Evolutionary conservation across 331 rosid genomes (phyloP), one percentile per base, ranked within the genome.

Genomic region (Pyracantha coccinea): DNA sequence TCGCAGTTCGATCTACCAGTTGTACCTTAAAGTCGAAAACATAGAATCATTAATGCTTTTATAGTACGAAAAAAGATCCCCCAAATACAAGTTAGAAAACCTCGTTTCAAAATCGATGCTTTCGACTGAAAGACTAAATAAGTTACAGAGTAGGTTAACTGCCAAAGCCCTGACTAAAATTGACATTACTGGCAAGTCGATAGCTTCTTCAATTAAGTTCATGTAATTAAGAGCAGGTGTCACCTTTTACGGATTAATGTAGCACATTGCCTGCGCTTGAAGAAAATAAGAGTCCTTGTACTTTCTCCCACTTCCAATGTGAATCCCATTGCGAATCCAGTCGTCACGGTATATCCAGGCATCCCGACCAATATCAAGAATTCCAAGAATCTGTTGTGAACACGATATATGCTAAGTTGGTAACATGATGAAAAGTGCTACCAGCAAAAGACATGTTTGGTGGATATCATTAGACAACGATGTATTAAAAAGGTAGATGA

Each of bases 251-350:
- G 95, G 83, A 68, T 94, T 94, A 71, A 94, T 86, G 75, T 88
- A 94, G 60, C 96, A 91, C 97, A 94, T 94, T 15, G 96, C 93
- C 84, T 91, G 98, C 64, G 91, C 98, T 82, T 94, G 97, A 79
- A 91, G 85, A 74, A 78, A 91, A 73, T 84, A 86, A 15, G 98
- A 91, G 79, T 94, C 98, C 86, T 90, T 94, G 97, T 91, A 94
- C 72, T 94, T 94, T 77, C 82, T 86, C 71, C 89, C 91, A 73
- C 87, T 87, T 72, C 89, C 96, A 50, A 86, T 29, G 71, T 84
- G 94, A 70, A 90, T 44, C 41, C 97, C 97, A 25, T 79, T 86
- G 71, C 72, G 85, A 81, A 91, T 91, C 98, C 98, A 94, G 74
- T 94, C 98, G 58, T 90, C 96, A 31, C 95, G 79, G 52, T 72